These are phyloP conservation scores for Neospora caninum DNA, from an alignment of 169 alveolate genomes.

Conservation along the genomic window DNA sequence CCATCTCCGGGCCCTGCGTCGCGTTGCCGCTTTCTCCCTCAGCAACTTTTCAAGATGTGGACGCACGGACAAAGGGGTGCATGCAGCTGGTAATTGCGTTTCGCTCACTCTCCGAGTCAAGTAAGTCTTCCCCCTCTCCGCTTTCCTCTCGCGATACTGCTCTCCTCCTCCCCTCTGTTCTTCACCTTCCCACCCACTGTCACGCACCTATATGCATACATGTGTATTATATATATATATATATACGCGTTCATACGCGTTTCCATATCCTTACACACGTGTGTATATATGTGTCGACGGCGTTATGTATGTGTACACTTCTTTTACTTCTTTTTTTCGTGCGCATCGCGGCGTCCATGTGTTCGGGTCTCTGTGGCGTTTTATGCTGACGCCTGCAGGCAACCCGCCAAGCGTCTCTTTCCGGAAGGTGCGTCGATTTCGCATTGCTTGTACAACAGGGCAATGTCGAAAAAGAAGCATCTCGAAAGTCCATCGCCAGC, in stretches of 20 bases:
- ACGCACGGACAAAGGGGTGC: conserved; percentile 93
- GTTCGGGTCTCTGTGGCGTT: too few relatives aligned
- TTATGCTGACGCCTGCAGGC: not conserved
- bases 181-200: not conserved
- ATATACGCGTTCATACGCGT: too few relatives aligned
- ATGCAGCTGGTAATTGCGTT: conserved; percentile 87
- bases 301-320: too few relatives aligned
- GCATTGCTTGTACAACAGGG: too few relatives aligned
- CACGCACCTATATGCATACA: not conserved
- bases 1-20: too few relatives aligned
- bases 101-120: conserved; percentile 78
- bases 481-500: not conserved
- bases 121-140: not conserved
- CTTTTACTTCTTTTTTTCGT: too few relatives aligned
- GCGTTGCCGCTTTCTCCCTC: not conserved
- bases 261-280: too few relatives aligned
- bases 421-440: not conserved
- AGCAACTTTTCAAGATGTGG: conserved; percentile 85
- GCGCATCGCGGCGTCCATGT: too few relatives aligned
- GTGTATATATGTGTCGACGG: too few relatives aligned
- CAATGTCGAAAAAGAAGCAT: too few relatives aligned
- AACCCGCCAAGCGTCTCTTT: not conserved
- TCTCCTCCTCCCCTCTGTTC: not conserved
- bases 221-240: too few relatives aligned
- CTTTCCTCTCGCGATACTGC: not conserved